phyloP scores from a whole-genome alignment of 164 flowering plant genomes.

The Litsea cubeba region DNA sequence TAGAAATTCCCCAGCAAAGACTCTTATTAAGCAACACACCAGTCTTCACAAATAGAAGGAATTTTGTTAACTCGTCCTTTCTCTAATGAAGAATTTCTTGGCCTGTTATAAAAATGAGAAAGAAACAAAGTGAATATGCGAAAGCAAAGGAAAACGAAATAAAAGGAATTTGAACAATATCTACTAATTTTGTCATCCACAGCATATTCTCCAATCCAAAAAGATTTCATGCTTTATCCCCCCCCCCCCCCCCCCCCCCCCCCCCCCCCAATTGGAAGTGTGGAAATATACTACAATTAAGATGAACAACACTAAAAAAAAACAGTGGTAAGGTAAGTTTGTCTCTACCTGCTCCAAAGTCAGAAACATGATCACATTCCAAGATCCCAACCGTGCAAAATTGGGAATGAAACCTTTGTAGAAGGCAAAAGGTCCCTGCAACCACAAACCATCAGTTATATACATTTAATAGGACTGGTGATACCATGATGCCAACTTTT shows the following conservation, averaged over 20 bases:
- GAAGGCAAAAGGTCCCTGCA: slow-evolving; percentile 81
- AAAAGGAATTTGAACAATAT: no score
- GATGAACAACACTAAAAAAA: no score
- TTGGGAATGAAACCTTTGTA: slow-evolving; percentile 89
- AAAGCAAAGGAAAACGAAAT: not conserved
- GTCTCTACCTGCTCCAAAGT: slow-evolving; percentile 73
- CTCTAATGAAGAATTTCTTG: slow-evolving; percentile 25
- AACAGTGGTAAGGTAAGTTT: not conserved
- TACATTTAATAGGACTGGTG: no score
- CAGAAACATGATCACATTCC: slow-evolving; percentile 90
- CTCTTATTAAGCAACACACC: not conserved
- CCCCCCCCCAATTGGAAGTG: no score
- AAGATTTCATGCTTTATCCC: no score
- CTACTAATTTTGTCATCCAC: no score
- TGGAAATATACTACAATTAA: no score
- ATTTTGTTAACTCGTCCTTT: slow-evolving; percentile 13
- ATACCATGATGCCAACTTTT: no score
- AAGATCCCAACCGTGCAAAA: slow-evolving; percentile 80
- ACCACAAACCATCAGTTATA: slow-evolving; percentile 2
- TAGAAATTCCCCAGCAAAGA: not conserved
- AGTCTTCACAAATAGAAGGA: not conserved
- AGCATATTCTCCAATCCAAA: no score
- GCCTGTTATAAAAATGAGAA: slow-evolving; percentile 16
- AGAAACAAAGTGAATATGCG: not conserved
- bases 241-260: no score